These are phyloP conservation scores for Sordariomycetes sp. DNA, from an alignment of 2,329 filamentous ascomycete genomes.

Conservation along the genomic window DNA sequence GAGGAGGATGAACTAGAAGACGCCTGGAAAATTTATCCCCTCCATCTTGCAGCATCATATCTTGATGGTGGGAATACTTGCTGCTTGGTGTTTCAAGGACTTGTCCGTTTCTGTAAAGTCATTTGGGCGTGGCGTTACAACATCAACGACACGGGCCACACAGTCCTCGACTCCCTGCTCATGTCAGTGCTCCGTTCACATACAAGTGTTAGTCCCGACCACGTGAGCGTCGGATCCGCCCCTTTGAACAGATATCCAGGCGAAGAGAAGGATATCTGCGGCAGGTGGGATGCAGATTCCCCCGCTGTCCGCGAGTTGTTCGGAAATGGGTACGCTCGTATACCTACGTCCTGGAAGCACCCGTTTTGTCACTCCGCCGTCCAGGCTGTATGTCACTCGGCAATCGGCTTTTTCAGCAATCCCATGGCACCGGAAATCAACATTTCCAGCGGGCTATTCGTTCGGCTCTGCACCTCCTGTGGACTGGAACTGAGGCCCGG, in stretches of 20 bases:
- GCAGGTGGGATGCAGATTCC: slow-evolving; percentile 29
- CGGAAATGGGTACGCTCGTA: slow-evolving; percentile 12
- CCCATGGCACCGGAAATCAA: not conserved
- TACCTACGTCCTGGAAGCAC: slow-evolving; percentile 28
- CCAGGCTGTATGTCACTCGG: slow-evolving; percentile 24
- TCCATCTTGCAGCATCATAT: not conserved
- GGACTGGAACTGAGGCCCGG: not conserved
- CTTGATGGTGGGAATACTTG: not conserved
- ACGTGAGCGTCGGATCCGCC: slow-evolving; percentile 16
- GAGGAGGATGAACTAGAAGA: not conserved
- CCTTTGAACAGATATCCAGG: slow-evolving; percentile 17
- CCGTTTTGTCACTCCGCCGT: slow-evolving; percentile 30
- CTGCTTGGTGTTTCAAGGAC: not conserved
- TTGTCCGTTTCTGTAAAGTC: not conserved
- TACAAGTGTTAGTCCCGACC: slow-evolving; percentile 14
- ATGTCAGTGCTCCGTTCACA: slow-evolving; percentile 24
- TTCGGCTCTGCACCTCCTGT: not conserved
- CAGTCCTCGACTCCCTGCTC: slow-evolving; percentile 26
- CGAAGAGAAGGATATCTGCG: slow-evolving; percentile 29
- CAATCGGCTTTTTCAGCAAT: slow-evolving; percentile 11
- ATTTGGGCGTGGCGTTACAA: not conserved
- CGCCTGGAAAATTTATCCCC: not conserved
- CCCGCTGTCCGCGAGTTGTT: slow-evolving; percentile 18
- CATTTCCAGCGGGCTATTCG: not conserved
- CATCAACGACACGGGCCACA: slow-evolving; percentile 20